phyloP scores from a whole-genome alignment of 352 stramenopile species.

The Thalassiosira oceanica region DNA sequence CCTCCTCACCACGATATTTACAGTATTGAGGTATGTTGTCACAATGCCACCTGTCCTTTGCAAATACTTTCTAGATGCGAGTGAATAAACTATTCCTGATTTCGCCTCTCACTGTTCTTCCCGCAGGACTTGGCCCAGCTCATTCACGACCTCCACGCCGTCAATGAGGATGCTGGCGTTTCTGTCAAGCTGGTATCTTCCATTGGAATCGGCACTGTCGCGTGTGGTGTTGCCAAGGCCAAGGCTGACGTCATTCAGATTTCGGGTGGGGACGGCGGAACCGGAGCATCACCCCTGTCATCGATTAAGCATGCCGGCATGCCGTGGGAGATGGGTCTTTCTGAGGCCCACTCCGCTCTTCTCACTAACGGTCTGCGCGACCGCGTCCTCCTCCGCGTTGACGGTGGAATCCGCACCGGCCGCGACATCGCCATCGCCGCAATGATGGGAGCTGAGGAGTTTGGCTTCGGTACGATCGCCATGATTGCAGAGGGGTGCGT shows the following conservation, averaged over 20 bases:
- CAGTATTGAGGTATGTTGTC: slow-evolving; percentile 78
- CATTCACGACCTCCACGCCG: slow-evolving; percentile 87
- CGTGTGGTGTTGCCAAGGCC: slow-evolving; percentile 86
- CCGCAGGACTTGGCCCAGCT: slow-evolving; percentile 84
- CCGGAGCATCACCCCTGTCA: slow-evolving; percentile 83
- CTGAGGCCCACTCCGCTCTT: slow-evolving; percentile 84
- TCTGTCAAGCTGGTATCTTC: slow-evolving; percentile 87
- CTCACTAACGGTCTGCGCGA: slow-evolving; percentile 83
- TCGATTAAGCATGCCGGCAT: slow-evolving; percentile 87
- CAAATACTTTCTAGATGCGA: background rate
- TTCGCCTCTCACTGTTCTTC: slow-evolving; percentile 1
- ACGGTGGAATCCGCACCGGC: slow-evolving; percentile 86
- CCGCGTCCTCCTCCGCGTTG: slow-evolving; percentile 80
- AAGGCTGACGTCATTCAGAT: slow-evolving; percentile 88
- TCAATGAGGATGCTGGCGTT: slow-evolving; percentile 84
- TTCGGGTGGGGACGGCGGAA: slow-evolving; percentile 85
- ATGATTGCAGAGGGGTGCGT: slow-evolving; percentile 89
- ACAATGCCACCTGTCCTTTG: background rate
- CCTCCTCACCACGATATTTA: slow-evolving; percentile 91
- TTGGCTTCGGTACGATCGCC: slow-evolving; percentile 87
- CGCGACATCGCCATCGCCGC: slow-evolving; percentile 84
- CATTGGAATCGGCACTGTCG: slow-evolving; percentile 87
- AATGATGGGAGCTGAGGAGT: slow-evolving; percentile 86
- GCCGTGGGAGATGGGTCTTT: slow-evolving; percentile 85
- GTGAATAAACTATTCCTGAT: background rate